Conservation (phyloP, 768 basidiomycete genomes). For the Filobasidium wieringae region DNA sequence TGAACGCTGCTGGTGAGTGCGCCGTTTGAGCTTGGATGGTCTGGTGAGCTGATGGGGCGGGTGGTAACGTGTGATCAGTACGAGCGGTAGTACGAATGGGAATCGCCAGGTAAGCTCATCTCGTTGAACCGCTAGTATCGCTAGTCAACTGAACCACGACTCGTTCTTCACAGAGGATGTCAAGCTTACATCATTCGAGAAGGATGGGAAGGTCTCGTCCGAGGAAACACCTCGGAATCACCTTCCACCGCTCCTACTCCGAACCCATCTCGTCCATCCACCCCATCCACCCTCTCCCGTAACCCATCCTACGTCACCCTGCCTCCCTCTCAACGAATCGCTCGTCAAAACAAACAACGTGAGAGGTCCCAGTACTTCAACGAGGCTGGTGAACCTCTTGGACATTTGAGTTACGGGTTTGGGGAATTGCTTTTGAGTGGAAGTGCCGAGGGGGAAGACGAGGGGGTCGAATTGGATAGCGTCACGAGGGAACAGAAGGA, state of each 20-base stretch:
- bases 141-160: background rate
- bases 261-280: constrained; percentile 13
- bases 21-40: too few relatives aligned
- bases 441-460: constrained; percentile 49
- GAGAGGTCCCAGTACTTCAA: background rate
- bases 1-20: constrained; percentile 37
- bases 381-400: constrained; percentile 16
- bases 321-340: constrained; percentile 30
- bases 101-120: constrained; percentile 61
- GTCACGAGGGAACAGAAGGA: background rate
- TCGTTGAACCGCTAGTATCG: background rate
- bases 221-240: constrained; percentile 57
- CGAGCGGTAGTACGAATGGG: constrained; percentile 85
- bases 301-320: constrained; percentile 33
- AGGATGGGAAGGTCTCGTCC: constrained; percentile 94
- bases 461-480: constrained; percentile 8
- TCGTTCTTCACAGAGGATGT: constrained; percentile 57
- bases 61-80: too few relatives aligned
- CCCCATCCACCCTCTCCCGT: constrained; percentile 22
- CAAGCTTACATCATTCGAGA: constrained; percentile 94
- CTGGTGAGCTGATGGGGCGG: background rate
- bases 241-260: constrained; percentile 28
- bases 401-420: constrained; percentile 36
- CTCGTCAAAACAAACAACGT: constrained; percentile 4
- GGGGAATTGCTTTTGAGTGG: constrained; percentile 49